These are phyloP conservation scores for Alternaria sp. DNA, from an alignment of 2,329 filamentous ascomycete genomes.

Conservation along the genomic window DNA sequence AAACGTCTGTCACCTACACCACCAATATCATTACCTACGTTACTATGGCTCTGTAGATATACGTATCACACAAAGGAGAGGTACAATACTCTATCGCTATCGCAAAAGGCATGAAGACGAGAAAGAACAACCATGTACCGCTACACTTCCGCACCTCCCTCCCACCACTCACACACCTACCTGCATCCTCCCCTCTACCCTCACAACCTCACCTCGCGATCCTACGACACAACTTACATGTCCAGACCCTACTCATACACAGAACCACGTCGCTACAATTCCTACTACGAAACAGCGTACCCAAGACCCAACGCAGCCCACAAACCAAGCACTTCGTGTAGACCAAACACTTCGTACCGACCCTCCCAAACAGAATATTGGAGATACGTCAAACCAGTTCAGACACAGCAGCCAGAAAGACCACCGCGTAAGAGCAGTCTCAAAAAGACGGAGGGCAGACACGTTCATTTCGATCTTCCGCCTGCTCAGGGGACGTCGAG, in stretches of 20 bases:
- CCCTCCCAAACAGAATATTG: not conserved
- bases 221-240: conserved; percentile 5
- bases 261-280: not conserved
- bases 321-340: not conserved
- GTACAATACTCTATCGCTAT: not conserved
- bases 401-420: not conserved
- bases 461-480: conserved; percentile 7
- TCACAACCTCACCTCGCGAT: not conserved
- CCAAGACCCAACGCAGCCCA: not conserved
- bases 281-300: conserved; percentile 2
- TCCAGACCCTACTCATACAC: not conserved
- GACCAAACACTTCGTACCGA: not conserved
- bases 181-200: not conserved
- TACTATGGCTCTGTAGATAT: not conserved
- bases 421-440: not conserved
- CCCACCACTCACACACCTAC: not conserved
- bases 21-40: not conserved
- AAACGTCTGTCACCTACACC: not conserved
- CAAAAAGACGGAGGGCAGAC: conserved; percentile 6
- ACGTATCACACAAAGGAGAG: not conserved
- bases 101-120: not conserved
- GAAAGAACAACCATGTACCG: conserved; percentile 7
- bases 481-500: not conserved
- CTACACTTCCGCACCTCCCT: not conserved
- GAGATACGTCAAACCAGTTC: not conserved